Evolutionary conservation across 2,329 filamentous ascomycete species (phyloP).

Genomic region (Fusarium devonianum): DNA sequence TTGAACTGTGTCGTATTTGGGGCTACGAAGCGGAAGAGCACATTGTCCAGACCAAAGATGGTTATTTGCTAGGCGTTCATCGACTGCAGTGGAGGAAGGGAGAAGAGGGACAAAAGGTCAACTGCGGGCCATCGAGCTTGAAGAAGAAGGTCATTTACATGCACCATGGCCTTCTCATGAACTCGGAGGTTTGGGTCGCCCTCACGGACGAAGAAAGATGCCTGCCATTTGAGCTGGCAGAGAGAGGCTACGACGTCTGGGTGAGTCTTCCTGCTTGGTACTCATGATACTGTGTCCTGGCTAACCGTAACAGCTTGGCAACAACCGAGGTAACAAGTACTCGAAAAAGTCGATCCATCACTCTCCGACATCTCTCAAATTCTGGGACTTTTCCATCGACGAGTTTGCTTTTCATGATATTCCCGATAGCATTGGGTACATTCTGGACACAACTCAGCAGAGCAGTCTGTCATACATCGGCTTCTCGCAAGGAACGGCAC

Average conservation of each 20-base stretch:
- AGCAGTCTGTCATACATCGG: constrained; percentile 92
- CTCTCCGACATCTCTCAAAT: constrained; percentile 76
- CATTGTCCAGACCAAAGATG: constrained; percentile 91
- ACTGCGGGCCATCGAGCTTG: constrained; percentile 70
- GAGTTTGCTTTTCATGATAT: constrained; percentile 99
- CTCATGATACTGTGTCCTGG: neutral
- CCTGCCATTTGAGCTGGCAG: constrained; percentile 86
- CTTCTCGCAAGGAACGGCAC: constrained; percentile 95
- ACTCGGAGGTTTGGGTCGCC: constrained; percentile 98
- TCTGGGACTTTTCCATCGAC: constrained; percentile 99
- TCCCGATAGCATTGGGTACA: constrained; percentile 91
- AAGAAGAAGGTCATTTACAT: constrained; percentile 90
- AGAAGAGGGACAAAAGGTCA: constrained; percentile 81
- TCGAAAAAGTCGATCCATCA: constrained; percentile 88
- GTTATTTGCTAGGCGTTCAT: constrained; percentile 90
- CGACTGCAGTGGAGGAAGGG: constrained; percentile 83
- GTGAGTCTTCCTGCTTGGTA: constrained; percentile 53
- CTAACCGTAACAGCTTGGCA: constrained; percentile 73
- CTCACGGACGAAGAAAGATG: constrained; percentile 85
- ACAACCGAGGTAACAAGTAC: constrained; percentile 99
- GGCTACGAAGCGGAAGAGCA: constrained; percentile 97
- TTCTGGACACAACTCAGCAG: constrained; percentile 83
- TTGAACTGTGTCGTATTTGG: constrained; percentile 89
- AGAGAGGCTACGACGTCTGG: constrained; percentile 96
- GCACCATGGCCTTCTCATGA: constrained; percentile 97